phyloP scores from a whole-genome alignment of 768 basidiomycete genomes.

The Lactarius psammicola region DNA sequence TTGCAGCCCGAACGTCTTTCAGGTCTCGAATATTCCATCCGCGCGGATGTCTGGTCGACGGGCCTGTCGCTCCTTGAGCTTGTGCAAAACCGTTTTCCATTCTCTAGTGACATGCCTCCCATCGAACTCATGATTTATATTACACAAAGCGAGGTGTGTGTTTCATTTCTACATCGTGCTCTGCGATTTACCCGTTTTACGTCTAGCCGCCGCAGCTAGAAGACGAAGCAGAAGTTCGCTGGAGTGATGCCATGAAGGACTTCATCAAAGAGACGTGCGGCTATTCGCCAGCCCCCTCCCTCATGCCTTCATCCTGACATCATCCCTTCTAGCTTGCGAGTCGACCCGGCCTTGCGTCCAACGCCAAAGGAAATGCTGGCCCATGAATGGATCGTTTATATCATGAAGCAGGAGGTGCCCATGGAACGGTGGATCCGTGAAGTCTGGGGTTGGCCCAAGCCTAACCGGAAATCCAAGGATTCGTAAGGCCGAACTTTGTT shows the following conservation, averaged over 20 bases:
- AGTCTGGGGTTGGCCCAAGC: conserved; percentile 76
- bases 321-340: conserved; percentile 54
- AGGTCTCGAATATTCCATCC: conserved; percentile 88
- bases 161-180: conserved; percentile 23
- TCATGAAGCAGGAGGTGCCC: conserved; percentile 79
- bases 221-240: conserved; percentile 63
- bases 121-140: conserved; percentile 94
- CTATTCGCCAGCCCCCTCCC: conserved; percentile 12
- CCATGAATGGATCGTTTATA: conserved; percentile 78
- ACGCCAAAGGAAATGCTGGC: conserved; percentile 78
- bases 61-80: conserved; percentile 94
- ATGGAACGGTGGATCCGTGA: conserved; percentile 88
- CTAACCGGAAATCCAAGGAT: conserved; percentile 35
- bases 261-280: conserved; percentile 84
- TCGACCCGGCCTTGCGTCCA: conserved; percentile 66
- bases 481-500: conserved; percentile 30
- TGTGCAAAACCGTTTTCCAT: conserved; percentile 92
- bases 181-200: conserved; percentile 28
- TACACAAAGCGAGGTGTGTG: conserved; percentile 68
- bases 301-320: conserved; percentile 8
- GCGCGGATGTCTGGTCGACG: conserved; percentile 97
- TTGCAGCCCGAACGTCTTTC: conserved; percentile 88
- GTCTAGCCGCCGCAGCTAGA: conserved; percentile 76
- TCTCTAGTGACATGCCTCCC: conserved; percentile 86
- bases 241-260: conserved; percentile 87